Conservation (phyloP, 306 rosid genomes). For the Dryas drummondii region DNA sequence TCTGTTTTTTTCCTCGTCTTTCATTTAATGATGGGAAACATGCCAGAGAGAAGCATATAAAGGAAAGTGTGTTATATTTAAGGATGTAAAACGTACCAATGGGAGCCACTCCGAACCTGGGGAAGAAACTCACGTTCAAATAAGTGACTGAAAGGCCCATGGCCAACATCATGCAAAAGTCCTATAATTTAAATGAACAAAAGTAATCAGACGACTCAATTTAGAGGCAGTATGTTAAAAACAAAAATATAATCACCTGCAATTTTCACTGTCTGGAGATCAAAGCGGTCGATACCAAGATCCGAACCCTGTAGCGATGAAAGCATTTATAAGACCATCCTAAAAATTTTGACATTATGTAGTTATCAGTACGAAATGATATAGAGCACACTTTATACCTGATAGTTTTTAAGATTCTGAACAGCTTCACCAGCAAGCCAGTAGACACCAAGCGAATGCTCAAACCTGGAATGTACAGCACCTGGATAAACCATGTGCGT, state of each 20-base stretch:
- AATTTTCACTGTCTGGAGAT: constrained; percentile 84
- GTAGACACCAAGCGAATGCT: constrained; percentile 96
- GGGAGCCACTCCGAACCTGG: constrained; percentile 47
- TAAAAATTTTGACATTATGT: not conserved
- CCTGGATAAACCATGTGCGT: constrained; percentile 87
- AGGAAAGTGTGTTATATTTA: not conserved
- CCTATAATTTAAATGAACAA: constrained; percentile 46
- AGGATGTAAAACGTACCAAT: constrained; percentile 49
- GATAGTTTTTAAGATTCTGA: constrained; percentile 64
- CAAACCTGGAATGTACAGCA: constrained; percentile 89
- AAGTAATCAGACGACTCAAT: constrained; percentile 11
- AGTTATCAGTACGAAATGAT: constrained; percentile 9
- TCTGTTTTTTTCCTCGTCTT: not conserved
- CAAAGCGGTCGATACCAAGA: constrained; percentile 77
- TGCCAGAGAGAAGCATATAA: not conserved
- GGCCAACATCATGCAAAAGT: constrained; percentile 95
- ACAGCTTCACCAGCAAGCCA: constrained; percentile 85
- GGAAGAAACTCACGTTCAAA: constrained; percentile 91
- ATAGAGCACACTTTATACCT: constrained; percentile 41
- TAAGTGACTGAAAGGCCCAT: constrained; percentile 95
- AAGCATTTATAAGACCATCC: constrained; percentile 9
- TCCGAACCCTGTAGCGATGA: constrained; percentile 68
- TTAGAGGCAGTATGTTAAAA: not conserved
- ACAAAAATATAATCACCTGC: constrained; percentile 58
- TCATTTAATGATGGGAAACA: not conserved